phyloP scores from a whole-genome alignment of 768 basidiomycete species.

The Leucocoprinus sp. region DNA sequence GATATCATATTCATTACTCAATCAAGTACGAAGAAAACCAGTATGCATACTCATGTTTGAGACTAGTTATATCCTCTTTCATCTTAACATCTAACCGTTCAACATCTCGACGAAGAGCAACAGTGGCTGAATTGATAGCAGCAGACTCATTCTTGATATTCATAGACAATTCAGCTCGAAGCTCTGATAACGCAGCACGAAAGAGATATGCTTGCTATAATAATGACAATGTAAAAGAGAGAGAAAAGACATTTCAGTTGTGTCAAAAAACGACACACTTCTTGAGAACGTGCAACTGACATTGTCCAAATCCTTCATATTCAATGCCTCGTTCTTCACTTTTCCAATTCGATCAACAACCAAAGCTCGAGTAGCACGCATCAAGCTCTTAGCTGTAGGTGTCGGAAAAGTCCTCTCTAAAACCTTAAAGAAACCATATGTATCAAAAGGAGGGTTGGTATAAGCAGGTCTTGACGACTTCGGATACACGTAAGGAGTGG shows the following conservation, averaged over 20 bases:
- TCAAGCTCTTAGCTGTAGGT: conserved; percentile 65
- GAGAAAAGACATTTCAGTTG: no score
- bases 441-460: conserved; percentile 72
- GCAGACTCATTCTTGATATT: conserved; percentile 79
- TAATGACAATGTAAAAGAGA: not conserved
- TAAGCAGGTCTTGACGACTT: conserved; percentile 28
- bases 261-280: not conserved
- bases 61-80: conserved; percentile 82
- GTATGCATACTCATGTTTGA: conserved; percentile 83
- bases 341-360: conserved; percentile 68
- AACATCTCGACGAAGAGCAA: conserved; percentile 78
- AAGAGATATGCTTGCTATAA: conserved; percentile 97
- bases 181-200: conserved; percentile 85
- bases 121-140: conserved; percentile 65
- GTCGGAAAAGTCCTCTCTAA: conserved; percentile 71
- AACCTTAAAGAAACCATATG: conserved; percentile 65
- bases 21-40: conserved; percentile 1
- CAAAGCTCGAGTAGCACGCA: conserved; percentile 76
- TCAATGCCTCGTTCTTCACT: conserved; percentile 65
- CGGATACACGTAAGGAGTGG: conserved; percentile 8
- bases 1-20: conserved; percentile 7
- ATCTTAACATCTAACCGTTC: conserved; percentile 82
- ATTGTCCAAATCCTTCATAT: conserved; percentile 74
- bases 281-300: conserved; percentile 33
- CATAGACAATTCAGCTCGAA: conserved; percentile 79